A percentile compares a stretch with the other conserved stretches of the same genome.
Evolutionary conservation across 176 grass and related monocot species (phyloP).

Genomic region (Eleusine coracana): DNA sequence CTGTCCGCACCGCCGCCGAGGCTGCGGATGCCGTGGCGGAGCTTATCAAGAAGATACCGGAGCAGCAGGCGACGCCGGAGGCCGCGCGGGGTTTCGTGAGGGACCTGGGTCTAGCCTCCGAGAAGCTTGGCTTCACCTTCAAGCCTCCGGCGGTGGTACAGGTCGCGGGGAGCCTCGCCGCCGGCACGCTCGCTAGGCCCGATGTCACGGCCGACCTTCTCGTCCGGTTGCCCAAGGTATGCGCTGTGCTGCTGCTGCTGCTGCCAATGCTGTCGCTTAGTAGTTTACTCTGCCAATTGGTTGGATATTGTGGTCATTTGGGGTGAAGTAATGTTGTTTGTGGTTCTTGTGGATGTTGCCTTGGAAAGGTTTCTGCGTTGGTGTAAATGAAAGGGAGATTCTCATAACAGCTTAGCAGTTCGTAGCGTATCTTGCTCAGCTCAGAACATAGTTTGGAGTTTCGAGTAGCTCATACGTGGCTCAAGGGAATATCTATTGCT

Average conservation of each 20-base stretch:
- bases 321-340: too few species aligned
- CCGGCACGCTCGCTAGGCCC: conserved; percentile 61
- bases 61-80: conserved; percentile 48
- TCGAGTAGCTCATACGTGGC: too few species aligned
- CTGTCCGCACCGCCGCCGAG: conserved; percentile 40
- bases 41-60: conserved; percentile 56
- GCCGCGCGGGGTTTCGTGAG: conserved; percentile 57
- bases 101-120: conserved; percentile 50
- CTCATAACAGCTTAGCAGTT: too few species aligned
- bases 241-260: background rate
- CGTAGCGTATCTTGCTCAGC: too few species aligned
- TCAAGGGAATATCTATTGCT: too few species aligned
- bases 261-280: background rate
- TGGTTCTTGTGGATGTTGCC: too few species aligned
- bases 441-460: too few species aligned
- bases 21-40: conserved; percentile 54
- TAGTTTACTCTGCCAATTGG: background rate
- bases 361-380: too few species aligned
- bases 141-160: conserved; percentile 56
- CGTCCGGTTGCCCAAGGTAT: conserved; percentile 85
- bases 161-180: conserved; percentile 66
- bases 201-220: conserved; percentile 75
- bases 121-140: conserved; percentile 73
- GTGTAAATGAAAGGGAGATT: too few species aligned
- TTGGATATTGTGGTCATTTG: too few species aligned